A percentile compares a stretch with the other conserved stretches of the same genome.
These are phyloP conservation scores for Yarrowia sp. DNA, from an alignment of 805 yeast genomes.

Conservation along the genomic window DNA sequence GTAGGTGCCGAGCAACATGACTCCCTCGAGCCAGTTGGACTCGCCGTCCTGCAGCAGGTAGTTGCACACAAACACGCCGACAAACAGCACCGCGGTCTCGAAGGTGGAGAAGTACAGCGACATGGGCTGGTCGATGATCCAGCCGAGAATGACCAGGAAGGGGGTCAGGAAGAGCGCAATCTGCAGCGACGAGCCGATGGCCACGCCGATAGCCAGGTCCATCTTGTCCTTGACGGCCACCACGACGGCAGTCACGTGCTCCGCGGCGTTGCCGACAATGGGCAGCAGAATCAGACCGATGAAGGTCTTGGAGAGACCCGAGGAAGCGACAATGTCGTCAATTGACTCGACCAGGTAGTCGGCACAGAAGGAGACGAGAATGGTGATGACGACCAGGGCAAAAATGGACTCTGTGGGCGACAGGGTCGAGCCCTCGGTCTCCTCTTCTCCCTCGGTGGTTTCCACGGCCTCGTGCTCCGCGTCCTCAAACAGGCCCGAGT, in stretches of 20 bases:
- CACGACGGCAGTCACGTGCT: slow-evolving; percentile 94
- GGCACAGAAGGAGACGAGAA: slow-evolving; percentile 87
- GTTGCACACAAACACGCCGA: slow-evolving; percentile 86
- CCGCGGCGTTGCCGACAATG: slow-evolving; percentile 98
- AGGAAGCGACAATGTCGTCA: slow-evolving; percentile 80
- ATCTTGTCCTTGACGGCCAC: slow-evolving; percentile 96
- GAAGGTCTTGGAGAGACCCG: slow-evolving; percentile 92
- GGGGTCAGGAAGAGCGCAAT: slow-evolving; percentile 96
- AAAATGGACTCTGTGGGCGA: slow-evolving; percentile 61
- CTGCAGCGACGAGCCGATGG: slow-evolving; percentile 94
- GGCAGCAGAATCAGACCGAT: slow-evolving; percentile 94
- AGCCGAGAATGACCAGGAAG: slow-evolving; percentile 91
- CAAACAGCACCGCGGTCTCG: slow-evolving; percentile 91
- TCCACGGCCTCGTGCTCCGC: slow-evolving; percentile 53
- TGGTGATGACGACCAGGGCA: slow-evolving; percentile 67
- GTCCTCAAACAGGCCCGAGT: slow-evolving; percentile 74
- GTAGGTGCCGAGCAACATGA: slow-evolving; percentile 86
- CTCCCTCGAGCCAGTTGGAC: slow-evolving; percentile 97
- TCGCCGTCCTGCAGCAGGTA: slow-evolving; percentile 91
- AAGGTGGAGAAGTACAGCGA: slow-evolving; percentile 87
- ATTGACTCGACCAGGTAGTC: slow-evolving; percentile 93
- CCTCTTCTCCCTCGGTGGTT: slow-evolving; percentile 47
- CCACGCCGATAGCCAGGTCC: slow-evolving; percentile 97
- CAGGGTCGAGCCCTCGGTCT: slow-evolving; percentile 54
- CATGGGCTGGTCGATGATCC: slow-evolving; percentile 92